Evolutionary conservation across 441 rosid genomes (phyloP), one percentile per base, ranked within the genome.

Genomic region (Breynia disticha): DNA sequence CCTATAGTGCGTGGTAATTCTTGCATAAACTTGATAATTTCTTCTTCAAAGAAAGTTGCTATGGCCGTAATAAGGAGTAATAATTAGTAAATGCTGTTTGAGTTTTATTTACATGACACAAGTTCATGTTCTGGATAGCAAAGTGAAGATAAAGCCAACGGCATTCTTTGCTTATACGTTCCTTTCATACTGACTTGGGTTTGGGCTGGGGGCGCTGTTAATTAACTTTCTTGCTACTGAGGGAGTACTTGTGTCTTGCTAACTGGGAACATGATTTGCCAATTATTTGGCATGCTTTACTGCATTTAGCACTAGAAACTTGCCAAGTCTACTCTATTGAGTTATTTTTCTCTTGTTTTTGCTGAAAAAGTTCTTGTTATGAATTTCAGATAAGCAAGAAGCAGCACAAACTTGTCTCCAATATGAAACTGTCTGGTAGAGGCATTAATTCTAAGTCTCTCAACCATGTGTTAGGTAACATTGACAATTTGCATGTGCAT

Each of bases 351-450:
- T 56, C 24, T 48, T 53, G 61, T 51, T 62, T 55, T 57, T 60
- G 60, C 50, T 66, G 52, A 56, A 56, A 35, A 24, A 46, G 19
- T 63, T 66, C 13, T 18, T 57, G 59, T 59, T 50, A 16, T 56
- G 45, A 71, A 41, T 79, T 63, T 58, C 81, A 94, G 97, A 85
- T 94, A 72, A 94, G 94, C 85, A 94, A 85, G 86, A 87, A 80
- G 77, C 97, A 90, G 69, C 87, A 79, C 73, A 75, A 85, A 67
- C 78, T 87, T 73, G 86, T 91, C 54, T 87, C 83, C 83, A 77
- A 70, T 70, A 80, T 90, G 96, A 87, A 87, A 69, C 83, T 78
- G 61, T 79, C 94, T 72, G 91, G 96, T 56, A 74, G 77, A 73
- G 76, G 82, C 78, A 80, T 89, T 64, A 82, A 79, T 60, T 81